Evolutionary conservation across 257 asterid genomes (phyloP).

Genomic region (Gentiana dahurica): DNA sequence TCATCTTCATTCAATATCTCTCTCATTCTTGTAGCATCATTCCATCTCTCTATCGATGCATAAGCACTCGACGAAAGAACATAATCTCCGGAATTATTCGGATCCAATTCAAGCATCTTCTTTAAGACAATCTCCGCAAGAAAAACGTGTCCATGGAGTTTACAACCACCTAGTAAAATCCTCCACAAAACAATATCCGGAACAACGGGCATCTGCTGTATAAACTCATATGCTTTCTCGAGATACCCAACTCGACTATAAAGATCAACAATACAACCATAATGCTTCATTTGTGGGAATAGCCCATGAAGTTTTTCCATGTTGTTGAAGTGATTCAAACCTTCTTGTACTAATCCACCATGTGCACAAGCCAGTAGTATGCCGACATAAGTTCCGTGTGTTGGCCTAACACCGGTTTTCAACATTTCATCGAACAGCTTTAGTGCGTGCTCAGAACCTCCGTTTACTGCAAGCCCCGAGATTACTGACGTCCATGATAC

Average conservation of each 20-base stretch:
- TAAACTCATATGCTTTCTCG: constrained; percentile 23
- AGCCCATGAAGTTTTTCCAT: constrained; percentile 22
- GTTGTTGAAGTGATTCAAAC: constrained; percentile 22
- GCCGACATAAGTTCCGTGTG: constrained; percentile 29
- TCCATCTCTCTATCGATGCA: constrained; percentile 31
- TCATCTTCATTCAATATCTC: constrained; percentile 18
- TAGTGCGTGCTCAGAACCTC: constrained; percentile 15
- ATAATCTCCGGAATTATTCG: constrained; percentile 22
- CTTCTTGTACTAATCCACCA: constrained; percentile 24
- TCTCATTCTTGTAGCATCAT: constrained; percentile 22
- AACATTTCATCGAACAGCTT: constrained; percentile 26
- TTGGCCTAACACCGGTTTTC: constrained; percentile 18
- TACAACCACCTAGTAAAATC: constrained; percentile 25
- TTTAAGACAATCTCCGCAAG: constrained; percentile 23
- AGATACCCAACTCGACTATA: constrained; percentile 28
- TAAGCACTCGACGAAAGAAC: constrained; percentile 19
- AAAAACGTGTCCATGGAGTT: constrained; percentile 18
- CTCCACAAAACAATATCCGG: constrained; percentile 31
- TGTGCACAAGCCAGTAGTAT: constrained; percentile 26
- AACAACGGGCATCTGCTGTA: constrained; percentile 16
- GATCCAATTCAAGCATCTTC: constrained; percentile 27
- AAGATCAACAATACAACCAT: constrained; percentile 32
- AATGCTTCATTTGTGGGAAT: constrained; percentile 29
- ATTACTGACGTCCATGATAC: constrained; percentile 34
- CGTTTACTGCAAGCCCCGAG: constrained; percentile 31